A percentile compares a stretch with the other conserved stretches of the same genome.
Evolutionary conservation across 768 basidiomycete species (phyloP).

Genomic region (Russula compacta): DNA sequence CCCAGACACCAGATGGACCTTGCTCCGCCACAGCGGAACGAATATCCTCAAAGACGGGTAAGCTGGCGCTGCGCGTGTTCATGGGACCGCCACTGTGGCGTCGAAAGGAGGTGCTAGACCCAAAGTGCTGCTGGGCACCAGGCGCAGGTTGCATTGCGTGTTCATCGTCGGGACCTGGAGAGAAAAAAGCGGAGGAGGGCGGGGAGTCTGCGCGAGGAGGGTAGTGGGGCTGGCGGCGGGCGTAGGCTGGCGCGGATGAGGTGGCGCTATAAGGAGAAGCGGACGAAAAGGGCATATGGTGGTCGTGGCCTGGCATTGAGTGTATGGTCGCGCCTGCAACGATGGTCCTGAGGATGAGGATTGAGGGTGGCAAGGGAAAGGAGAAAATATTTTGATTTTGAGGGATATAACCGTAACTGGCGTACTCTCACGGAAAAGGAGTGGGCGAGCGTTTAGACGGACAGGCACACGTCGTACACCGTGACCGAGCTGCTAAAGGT

Average conservation of each 20-base stretch:
- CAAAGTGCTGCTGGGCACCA: slow-evolving; percentile 65
- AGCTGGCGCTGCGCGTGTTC: slow-evolving; percentile 21
- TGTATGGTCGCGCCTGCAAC: not conserved
- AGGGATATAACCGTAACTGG: too few relatives aligned
- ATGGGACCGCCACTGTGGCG: slow-evolving; percentile 46
- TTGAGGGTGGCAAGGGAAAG: too few relatives aligned
- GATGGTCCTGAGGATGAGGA: not conserved
- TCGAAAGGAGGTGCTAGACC: slow-evolving; percentile 73
- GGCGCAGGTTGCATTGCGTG: slow-evolving; percentile 42
- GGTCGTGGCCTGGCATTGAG: not conserved
- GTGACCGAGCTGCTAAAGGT: too few relatives aligned
- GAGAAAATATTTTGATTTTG: not conserved
- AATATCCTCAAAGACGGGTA: slow-evolving; percentile 34
- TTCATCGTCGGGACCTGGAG: slow-evolving; percentile 42
- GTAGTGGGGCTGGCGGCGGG: slow-evolving; percentile 1
- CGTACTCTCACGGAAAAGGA: too few relatives aligned
- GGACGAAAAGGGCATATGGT: not conserved
- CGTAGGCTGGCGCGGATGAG: not conserved
- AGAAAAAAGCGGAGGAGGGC: slow-evolving; percentile 77
- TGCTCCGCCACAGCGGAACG: slow-evolving; percentile 24
- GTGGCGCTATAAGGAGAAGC: not conserved
- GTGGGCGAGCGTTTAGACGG: too few relatives aligned
- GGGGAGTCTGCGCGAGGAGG: slow-evolving; percentile 42
- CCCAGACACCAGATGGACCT: slow-evolving; percentile 37
- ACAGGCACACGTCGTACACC: too few relatives aligned